Base-by-base conservation (phyloP, 179 eudicot genomes). In the Spinacia oleracea region DNA sequence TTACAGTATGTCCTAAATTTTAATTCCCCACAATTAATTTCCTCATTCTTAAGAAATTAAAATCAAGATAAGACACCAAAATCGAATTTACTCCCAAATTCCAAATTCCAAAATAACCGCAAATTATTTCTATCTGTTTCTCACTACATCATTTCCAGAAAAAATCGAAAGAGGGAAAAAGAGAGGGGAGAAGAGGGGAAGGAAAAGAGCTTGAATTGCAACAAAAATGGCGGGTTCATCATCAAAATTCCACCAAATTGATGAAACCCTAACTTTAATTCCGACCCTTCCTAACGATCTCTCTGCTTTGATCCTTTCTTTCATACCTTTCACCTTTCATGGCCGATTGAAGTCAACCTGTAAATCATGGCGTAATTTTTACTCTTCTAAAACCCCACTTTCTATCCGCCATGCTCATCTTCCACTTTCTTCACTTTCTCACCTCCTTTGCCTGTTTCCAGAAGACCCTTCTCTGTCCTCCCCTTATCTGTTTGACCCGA, bases 241-340 rank as follows among this genome's bases (percentile, higher is more conserved):
- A 66, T 42, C 77, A 78, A 50, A 40, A 43, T 48, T 32, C 11
- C 70, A 74, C 45, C 71, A 71, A 63, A 73, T 80, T 62, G 56
- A 43, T 18, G 82, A 81, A 74, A 80, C 83, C 85, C 85, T 75
- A 62, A 83, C 90, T 81, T 87, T 96, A 79, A 91, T 96, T 20
- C 99, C 99, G 15, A 88, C 87, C 43, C 88, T 93, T 23, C 97
- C 98, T 0, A 85, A 91, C 75, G 96, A 95, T 53, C 48, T 91
- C 0, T 84, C 97, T 0, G 83, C 88, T 0, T 68, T 90, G 48
- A 92, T 95, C 55, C 86, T 95, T 0, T 86, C 93, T 9, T 84
- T 80, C 80, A 72, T 91, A 11, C 98, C 98, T 0, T 84, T 76
- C 71, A 73, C 90, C 38, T 89, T 84, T 76, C 90, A 89, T 20